Percentiles rank a stretch among this genome's conserved stretches.
Conservation (phyloP, 169 alveolate genomes). For the Neospora caninum region DNA sequence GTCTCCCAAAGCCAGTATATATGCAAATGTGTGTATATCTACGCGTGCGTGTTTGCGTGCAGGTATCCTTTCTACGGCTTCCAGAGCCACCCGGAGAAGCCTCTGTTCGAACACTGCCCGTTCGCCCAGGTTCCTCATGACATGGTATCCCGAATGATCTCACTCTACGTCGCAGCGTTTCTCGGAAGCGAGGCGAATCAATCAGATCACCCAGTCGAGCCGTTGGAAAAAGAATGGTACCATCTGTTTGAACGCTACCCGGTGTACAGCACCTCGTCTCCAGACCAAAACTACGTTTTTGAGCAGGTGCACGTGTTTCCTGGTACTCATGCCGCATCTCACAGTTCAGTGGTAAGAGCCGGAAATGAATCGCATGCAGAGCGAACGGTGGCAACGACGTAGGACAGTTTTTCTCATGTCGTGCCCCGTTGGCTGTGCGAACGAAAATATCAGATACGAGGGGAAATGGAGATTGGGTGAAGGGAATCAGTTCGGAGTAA, state of each 20-base stretch:
- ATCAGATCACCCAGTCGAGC: neutral
- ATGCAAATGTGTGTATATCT: neutral
- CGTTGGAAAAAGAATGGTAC: neutral
- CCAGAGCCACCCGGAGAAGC: conserved; percentile 54
- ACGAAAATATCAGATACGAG: no score
- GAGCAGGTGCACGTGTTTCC: conserved; percentile 41
- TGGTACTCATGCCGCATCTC: neutral
- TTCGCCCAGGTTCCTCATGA: neutral
- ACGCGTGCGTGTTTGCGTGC: neutral
- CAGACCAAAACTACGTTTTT: conserved; percentile 10
- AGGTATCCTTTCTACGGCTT: conserved; percentile 49
- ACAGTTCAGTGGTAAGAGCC: neutral
- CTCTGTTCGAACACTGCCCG: conserved; percentile 26
- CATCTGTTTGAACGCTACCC: neutral
- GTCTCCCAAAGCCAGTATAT: neutral
- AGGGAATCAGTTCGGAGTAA: no score
- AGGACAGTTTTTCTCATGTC: no score
- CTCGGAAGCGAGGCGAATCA: conserved; percentile 3
- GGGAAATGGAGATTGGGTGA: no score
- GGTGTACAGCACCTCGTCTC: conserved; percentile 9
- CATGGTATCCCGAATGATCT: neutral
- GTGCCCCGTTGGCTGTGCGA: no score
- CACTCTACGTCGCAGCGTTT: conserved; percentile 1
- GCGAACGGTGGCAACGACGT: no score
- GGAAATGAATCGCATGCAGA: neutral